A percentile compares a stretch with the other conserved stretches of the same genome.
Evolutionary conservation across 2,329 filamentous ascomycete species (phyloP).

Genomic region (Achaetomium macrosporum): DNA sequence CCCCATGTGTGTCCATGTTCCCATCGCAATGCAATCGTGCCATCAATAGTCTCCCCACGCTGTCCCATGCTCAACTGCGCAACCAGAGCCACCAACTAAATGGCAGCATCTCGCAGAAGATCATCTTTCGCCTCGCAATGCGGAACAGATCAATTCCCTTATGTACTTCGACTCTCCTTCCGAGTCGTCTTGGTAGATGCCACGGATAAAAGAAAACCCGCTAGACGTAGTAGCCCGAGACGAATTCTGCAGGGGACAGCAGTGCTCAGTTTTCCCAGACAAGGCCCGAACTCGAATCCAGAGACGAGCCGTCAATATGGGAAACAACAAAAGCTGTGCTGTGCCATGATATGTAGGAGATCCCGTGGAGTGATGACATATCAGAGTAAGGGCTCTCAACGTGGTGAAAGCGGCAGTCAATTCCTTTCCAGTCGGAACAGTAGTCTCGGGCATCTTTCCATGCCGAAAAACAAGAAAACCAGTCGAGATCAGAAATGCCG

Average conservation of each 20-base stretch:
- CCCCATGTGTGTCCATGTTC: neutral
- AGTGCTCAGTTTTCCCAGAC: neutral
- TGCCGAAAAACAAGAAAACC: neutral
- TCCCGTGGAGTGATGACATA: neutral
- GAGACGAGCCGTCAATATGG: neutral
- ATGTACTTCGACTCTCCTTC: neutral
- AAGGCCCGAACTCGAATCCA: neutral
- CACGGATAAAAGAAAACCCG: neutral
- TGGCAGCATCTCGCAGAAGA: slow-evolving; percentile 8
- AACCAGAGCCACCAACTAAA: slow-evolving; percentile 3
- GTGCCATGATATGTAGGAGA: neutral
- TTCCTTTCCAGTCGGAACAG: neutral
- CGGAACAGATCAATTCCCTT: neutral
- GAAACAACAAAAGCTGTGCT: neutral
- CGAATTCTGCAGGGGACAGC: neutral
- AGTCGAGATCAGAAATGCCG: neutral
- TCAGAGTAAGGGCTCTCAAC: neutral
- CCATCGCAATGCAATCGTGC: slow-evolving; percentile 3
- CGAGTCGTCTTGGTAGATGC: neutral
- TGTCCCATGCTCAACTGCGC: too few species aligned
- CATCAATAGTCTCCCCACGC: neutral
- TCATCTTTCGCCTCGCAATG: neutral
- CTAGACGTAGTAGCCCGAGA: neutral
- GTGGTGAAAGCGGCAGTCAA: slow-evolving; percentile 6
- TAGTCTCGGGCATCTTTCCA: neutral